Percentiles rank a stretch among this genome's conserved stretches.
phyloP scores from a whole-genome alignment of 441 rosid genomes.

The Biscutella laevigata region DNA sequence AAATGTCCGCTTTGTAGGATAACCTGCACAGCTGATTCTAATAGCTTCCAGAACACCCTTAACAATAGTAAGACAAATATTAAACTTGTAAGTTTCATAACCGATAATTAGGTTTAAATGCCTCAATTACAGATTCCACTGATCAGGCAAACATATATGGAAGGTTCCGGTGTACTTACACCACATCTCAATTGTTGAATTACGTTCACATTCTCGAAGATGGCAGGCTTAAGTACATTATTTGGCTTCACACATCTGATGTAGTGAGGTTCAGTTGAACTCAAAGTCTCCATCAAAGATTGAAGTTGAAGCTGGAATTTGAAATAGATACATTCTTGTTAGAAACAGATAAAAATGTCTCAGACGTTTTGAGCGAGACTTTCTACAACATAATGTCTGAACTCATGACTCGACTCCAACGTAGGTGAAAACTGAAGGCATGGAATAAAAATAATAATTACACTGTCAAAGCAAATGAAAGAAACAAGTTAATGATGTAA shows the following conservation, averaged over 20 bases:
- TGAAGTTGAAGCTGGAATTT: constrained; percentile 91
- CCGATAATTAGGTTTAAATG: not conserved
- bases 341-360: constrained; percentile 13
- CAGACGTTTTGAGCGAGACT: too few species aligned
- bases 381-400: too few species aligned
- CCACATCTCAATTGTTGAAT: constrained; percentile 99
- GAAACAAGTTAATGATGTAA: too few species aligned
- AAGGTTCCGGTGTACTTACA: constrained; percentile 59
- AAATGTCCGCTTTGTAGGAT: constrained; percentile 95
- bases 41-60: constrained; percentile 99
- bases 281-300: constrained; percentile 96
- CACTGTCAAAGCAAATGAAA: too few species aligned
- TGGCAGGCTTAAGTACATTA: constrained; percentile 89
- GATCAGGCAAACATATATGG: constrained; percentile 7
- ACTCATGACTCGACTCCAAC: too few species aligned
- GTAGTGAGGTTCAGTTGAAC: constrained; percentile 96
- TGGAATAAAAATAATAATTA: too few species aligned
- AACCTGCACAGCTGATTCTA: constrained; percentile 99
- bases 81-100: constrained; percentile 10
- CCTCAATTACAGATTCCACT: not conserved
- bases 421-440: too few species aligned
- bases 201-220: constrained; percentile 87
- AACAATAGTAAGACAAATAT: constrained; percentile 14
- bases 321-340: constrained; percentile 16
- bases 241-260: constrained; percentile 99